Percentiles rank a stretch among this genome's conserved stretches.
Evolutionary conservation across 2,329 filamentous ascomycete species (phyloP).

Genomic region (Pestalotiopsis sp.): DNA sequence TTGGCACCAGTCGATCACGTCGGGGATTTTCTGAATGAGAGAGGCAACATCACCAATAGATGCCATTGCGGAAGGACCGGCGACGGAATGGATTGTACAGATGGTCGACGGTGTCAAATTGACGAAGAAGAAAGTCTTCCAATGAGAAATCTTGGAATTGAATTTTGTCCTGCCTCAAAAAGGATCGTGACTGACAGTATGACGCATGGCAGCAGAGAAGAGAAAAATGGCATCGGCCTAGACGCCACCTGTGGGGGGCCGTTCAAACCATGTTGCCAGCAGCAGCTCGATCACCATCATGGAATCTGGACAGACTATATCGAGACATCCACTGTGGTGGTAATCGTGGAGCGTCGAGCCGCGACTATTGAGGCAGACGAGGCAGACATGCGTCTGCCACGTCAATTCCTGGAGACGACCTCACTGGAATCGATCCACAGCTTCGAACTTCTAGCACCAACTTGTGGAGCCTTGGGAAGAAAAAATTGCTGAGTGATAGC

Average conservation of each 20-base stretch:
- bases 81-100: background rate
- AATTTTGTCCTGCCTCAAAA: background rate
- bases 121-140: background rate
- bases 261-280: background rate
- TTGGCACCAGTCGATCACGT: background rate
- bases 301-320: background rate
- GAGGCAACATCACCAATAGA: background rate
- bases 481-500: too few species aligned
- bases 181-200: background rate
- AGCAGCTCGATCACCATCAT: too few species aligned
- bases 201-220: background rate
- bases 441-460: background rate
- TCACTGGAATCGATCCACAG: background rate
- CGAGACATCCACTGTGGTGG: background rate
- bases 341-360: background rate
- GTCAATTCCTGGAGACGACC: background rate
- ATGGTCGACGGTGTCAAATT: background rate
- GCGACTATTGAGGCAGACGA: background rate
- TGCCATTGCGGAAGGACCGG: background rate
- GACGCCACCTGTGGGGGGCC: background rate
- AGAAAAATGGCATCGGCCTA: background rate
- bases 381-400: background rate
- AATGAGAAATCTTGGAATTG: background rate
- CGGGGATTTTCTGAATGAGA: background rate
- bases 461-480: too few species aligned